Base-by-base conservation (phyloP, 371 early-diverging fungal genomes). In the Apophysomyces sp. region DNA sequence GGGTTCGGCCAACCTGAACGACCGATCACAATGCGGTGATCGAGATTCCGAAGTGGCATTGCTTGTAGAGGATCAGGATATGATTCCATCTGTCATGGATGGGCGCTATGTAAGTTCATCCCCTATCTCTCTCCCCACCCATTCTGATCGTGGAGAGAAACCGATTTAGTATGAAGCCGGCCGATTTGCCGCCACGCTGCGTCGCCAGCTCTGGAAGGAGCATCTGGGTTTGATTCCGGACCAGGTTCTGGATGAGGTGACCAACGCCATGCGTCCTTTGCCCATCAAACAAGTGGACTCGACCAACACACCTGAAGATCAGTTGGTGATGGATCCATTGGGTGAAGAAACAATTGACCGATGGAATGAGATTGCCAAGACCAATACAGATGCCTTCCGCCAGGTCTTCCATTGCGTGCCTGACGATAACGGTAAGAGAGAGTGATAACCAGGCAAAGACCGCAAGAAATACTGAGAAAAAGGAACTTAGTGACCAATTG, bases 1-100 rank as follows among this genome's bases (percentile, higher is more conserved):
- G 77, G 97, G 97, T 9, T 92, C 92, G 11, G 95, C 96, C 32
- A 96, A 96, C 72, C 71, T 97, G 64, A 97, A 97, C 69, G 94
- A 94, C 72, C 88, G 98, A 7, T 93, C 94, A 0, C 90, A 93
- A 76, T 74, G 87, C 37, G 98, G 98, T 52, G 86, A 86, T 66
- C 88, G 94, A 58, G 98, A 97, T 67, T 92, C 94, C 15, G 98
- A 97, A 77, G 85, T 95, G 57, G 93, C 94, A 24, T 77, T 92
- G 59, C 63, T 94, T 15, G 80, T 93, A 21, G 90, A 92, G 63
- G 95, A 95, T 69, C 73, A 83, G 18, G 82, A 86, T n/a, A 77
- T 74, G 49, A 82, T 95, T 26, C 72, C 72, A 11, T 85, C 89
- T 1, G 73, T 72, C 28, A 92, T 95, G 93, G 83, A 91, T 68